phyloP scores from a whole-genome alignment of 192 early-diverging fungal genomes.

The Coemansia sp. region DNA sequence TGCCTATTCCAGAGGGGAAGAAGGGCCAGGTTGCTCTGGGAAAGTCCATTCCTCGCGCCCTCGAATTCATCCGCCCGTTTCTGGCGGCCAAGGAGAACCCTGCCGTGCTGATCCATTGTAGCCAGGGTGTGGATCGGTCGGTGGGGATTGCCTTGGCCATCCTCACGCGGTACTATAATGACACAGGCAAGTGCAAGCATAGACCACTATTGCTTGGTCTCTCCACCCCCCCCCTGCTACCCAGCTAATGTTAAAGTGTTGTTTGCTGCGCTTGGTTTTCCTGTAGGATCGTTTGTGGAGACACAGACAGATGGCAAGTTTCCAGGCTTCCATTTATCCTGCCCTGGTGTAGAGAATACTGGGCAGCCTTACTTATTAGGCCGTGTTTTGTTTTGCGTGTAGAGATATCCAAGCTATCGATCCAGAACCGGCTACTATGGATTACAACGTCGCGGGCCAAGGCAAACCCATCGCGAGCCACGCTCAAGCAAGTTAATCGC shows the following conservation, averaged over 20 bases:
- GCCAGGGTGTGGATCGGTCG: slow-evolving; percentile 74
- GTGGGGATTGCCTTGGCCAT: slow-evolving; percentile 71
- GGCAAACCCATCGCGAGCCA: slow-evolving; percentile 68
- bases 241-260: not conserved
- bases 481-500: slow-evolving; percentile 69
- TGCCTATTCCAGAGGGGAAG: slow-evolving; percentile 85
- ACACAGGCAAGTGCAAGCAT: slow-evolving; percentile 24
- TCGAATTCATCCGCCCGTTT: slow-evolving; percentile 50
- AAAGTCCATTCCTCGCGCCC: slow-evolving; percentile 51
- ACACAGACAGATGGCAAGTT: too few relatives aligned
- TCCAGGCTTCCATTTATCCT: too few relatives aligned
- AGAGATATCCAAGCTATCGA: slow-evolving; percentile 53
- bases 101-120: slow-evolving; percentile 71
- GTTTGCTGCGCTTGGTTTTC: too few relatives aligned
- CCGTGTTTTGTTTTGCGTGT: not conserved
- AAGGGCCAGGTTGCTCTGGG: slow-evolving; percentile 66
- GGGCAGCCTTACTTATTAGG: not conserved
- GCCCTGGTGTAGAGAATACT: too few relatives aligned
- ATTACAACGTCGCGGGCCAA: slow-evolving; percentile 58
- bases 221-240: too few relatives aligned
- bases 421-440: slow-evolving; percentile 59
- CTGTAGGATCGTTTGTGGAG: too few relatives aligned
- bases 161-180: slow-evolving; percentile 55
- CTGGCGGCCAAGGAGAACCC: slow-evolving; percentile 18
- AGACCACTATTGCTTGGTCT: too few relatives aligned